Evolutionary conservation across 208 protist species (phyloP).

Genomic region (Spongospora subterranea): DNA sequence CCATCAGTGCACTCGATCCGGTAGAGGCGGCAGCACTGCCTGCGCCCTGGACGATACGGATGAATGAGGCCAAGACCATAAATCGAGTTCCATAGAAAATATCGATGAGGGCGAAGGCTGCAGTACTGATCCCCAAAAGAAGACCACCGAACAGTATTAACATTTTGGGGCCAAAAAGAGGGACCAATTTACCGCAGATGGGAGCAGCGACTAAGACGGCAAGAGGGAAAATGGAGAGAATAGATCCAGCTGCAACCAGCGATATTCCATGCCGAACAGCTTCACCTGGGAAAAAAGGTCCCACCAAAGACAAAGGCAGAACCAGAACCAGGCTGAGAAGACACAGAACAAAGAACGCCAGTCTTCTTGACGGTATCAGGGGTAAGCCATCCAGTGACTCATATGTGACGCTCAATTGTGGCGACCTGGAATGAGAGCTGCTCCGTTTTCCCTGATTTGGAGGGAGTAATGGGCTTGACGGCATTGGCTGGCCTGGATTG

Average conservation of each 20-base stretch:
- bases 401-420: not conserved
- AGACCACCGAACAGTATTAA: not conserved
- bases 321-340: conserved; percentile 45
- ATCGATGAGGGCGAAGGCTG: conserved; percentile 46
- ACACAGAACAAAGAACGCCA: not conserved
- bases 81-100: not conserved
- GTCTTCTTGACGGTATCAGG: not conserved
- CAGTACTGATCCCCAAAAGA: not conserved
- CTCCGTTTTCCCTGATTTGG: too few species aligned
- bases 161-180: not conserved
- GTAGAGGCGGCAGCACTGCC: conserved; percentile 4
- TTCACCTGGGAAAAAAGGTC: conserved; percentile 38
- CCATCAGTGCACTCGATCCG: conserved; percentile 16
- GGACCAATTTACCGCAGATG: not conserved
- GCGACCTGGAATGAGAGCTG: not conserved
- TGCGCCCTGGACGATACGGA: conserved; percentile 24
- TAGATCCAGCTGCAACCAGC: not conserved
- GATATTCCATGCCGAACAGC: not conserved
- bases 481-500: too few species aligned
- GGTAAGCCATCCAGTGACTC: not conserved
- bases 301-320: conserved; percentile 26
- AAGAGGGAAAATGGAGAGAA: conserved; percentile 43
- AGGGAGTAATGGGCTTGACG: too few species aligned
- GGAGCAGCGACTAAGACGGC: conserved; percentile 26
- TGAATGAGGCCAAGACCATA: not conserved